Evolutionary conservation across 108 stramenopile genomes (phyloP), one percentile per base, ranked within the genome.

Genomic region (Fragilaria radians): DNA sequence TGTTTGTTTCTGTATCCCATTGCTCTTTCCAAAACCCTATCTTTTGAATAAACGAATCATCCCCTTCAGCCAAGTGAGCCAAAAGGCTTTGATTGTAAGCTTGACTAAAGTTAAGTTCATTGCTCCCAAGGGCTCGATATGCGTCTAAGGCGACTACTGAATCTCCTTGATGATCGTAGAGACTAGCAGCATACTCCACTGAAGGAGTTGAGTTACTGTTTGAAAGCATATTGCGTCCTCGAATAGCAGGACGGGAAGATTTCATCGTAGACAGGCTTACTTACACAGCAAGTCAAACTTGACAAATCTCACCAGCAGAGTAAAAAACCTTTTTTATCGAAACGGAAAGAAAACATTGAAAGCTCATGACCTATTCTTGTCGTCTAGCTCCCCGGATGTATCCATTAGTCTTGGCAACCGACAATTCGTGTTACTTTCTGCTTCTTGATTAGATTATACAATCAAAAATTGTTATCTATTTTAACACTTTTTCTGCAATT

Each of bases 151-250:
- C 77, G 17, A 68, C 77, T 23, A 47, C 32, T n/a, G 72, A 28
- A 52, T 78, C 68, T 18, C 77, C 77, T 25, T 70, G 60, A 18
- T 32, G 25, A 32, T 70, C 68, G 61, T 73, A 78, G 9, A 78
- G 28, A 19, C 65, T 66, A 47, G 5, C 33, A 24, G 54, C 23
- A 4, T 53, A 62, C 52, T 14, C 24, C 2, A 21, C 62, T 23
- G 36, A 42, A 14, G 36, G 36, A 42, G 36, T 42, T 14, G 14
- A 11, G 36, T 42, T 42, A 14, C 36, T 42, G 14, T 7, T 42
- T 11, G 36, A 42, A 7, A 42, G 14, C 36, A 42, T 42, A 42
- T 42, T 42, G 36, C 36, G 36, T 7, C 36, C 36, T 7, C 36
- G 36, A 11, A 42, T 42, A 14, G 36, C 36, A 14, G 36, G 36